Base-by-base conservation (phyloP, 2,329 filamentous ascomycete species). In the Curvularia sp. region DNA sequence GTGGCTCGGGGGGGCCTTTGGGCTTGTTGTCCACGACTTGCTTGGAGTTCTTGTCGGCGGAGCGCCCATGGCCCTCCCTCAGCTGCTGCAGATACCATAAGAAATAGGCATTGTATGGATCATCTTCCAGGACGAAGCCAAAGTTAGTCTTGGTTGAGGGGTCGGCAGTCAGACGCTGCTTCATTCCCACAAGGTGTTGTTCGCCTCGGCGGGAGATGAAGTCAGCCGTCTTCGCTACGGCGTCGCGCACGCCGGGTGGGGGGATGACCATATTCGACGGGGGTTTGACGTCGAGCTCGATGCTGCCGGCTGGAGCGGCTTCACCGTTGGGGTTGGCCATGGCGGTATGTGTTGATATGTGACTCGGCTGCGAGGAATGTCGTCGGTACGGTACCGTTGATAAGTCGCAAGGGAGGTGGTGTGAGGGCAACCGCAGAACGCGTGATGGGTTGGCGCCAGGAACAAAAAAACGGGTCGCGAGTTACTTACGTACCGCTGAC, bases 201-300 rank as follows among this genome's bases (percentile, higher is more conserved):
- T 80, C 71, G 34, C 86, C 86, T 70, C 86, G 86, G 67, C 87
- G 84, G 58, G 89, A 88, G 57, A 97, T 91, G 75, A 96, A 98
- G 46, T 93, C 93, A 52, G 95, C 94, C 12, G 94, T 97, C 81
- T 96, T 98, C 78, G 97, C 93, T 72, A 99, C 88, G 66, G 94
- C 86, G 19, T 83, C 83, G 82, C 93, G 89, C 72, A 97, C 93
- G 74, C 93, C 91, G 74, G 88, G 86, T 0, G 87, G 95, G 21
- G 95, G 95, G 53, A 97, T 85, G 55, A 97, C 91, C 64, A 97
- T 85, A 62, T 93, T 92, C 57, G 88, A 81, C 3, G 94, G 94
- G 32, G 92, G 88, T 77, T 93, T 94, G 75, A 65, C 64, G 23
- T 59, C 59, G 49, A 74, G 65, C 9, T 73, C 71, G 39, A 55